Percentiles rank a stretch among this genome's conserved stretches.
These are phyloP conservation scores for Zizania palustris DNA, from an alignment of 202 grass and related monocot species.

Conservation along the genomic window DNA sequence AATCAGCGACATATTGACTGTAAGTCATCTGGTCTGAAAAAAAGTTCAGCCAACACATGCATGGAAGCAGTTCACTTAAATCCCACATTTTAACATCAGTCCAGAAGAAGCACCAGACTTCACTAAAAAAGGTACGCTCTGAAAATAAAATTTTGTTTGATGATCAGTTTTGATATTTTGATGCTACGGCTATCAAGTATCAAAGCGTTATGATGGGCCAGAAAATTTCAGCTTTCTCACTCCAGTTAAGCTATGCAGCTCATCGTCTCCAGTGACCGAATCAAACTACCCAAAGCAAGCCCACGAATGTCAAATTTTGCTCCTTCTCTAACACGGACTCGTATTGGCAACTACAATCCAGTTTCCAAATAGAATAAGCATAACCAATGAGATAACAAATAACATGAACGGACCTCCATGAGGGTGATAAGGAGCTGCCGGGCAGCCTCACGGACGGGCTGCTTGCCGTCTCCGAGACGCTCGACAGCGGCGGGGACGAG, in stretches of 20 bases:
- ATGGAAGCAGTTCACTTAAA: background rate
- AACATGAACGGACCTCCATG: conserved; percentile 66
- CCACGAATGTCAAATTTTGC: background rate
- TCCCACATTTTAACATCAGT: background rate
- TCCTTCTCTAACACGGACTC: background rate
- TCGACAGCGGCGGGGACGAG: conserved; percentile 82
- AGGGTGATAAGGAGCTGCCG: conserved; percentile 80
- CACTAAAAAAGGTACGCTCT: background rate
- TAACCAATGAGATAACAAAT: background rate
- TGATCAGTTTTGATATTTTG: background rate
- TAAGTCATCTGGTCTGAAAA: conserved; percentile 1
- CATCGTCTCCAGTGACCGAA: background rate
- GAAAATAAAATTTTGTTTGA: background rate
- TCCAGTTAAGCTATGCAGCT: conserved; percentile 27
- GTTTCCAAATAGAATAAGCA: background rate
- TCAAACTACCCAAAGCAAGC: conserved; percentile 3
- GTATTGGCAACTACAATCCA: conserved; percentile 10
- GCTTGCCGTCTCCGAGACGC: conserved; percentile 83
- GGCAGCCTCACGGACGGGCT: conserved; percentile 80
- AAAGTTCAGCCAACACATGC: background rate
- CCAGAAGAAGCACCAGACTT: background rate
- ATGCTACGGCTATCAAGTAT: background rate
- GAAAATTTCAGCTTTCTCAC: background rate
- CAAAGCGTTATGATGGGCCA: background rate
- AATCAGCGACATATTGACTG: background rate